Percentiles rank a stretch among this genome's conserved stretches.
Evolutionary conservation across 2,329 filamentous ascomycete genomes (phyloP).

Genomic region (Claviceps arundinis): DNA sequence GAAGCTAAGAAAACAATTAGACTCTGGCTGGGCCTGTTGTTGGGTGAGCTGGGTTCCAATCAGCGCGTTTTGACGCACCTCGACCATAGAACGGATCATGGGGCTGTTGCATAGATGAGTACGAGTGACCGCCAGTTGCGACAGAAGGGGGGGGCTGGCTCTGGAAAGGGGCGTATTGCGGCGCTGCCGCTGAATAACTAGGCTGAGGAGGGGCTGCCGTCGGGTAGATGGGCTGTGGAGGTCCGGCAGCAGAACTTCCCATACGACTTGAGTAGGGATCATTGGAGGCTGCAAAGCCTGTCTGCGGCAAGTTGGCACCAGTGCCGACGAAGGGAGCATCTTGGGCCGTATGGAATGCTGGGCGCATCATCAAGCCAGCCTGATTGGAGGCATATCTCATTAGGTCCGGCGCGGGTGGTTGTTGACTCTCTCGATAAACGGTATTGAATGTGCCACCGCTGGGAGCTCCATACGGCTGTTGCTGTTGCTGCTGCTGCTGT

Average conservation of each 20-base stretch:
- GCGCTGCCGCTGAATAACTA: conserved; percentile 18
- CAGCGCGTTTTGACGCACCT: conserved; percentile 36
- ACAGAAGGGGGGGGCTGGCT: conserved; percentile 21
- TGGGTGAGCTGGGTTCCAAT: conserved; percentile 7
- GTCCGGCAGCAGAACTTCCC: conserved; percentile 16
- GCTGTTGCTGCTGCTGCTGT: conserved; percentile 2
- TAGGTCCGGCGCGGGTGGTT: conserved; percentile 20
- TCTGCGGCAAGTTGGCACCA: conserved; percentile 21
- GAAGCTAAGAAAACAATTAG: conserved; percentile 39
- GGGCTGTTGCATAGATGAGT: conserved; percentile 23
- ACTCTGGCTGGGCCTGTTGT: conserved; percentile 13
- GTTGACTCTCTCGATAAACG: conserved; percentile 19
- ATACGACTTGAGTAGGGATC: conserved; percentile 21
- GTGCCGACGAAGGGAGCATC: conserved; percentile 23
- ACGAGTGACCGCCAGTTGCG: conserved; percentile 15
- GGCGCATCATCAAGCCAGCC: conserved; percentile 18
- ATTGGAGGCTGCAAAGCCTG: conserved; percentile 11
- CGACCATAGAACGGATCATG: conserved; percentile 44
- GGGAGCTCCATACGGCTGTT: conserved; percentile 16
- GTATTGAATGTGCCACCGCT: conserved; percentile 19
- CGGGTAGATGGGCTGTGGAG: conserved; percentile 21
- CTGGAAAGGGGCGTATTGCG: conserved; percentile 19
- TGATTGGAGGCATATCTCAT: conserved; percentile 18
- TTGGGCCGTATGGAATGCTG: conserved; percentile 17
- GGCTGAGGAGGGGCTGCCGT: conserved; percentile 18